Evolutionary conservation across 2,329 filamentous ascomycete species (phyloP), one percentile per base, ranked within the genome.

Genomic region (Penicillium sp.): DNA sequence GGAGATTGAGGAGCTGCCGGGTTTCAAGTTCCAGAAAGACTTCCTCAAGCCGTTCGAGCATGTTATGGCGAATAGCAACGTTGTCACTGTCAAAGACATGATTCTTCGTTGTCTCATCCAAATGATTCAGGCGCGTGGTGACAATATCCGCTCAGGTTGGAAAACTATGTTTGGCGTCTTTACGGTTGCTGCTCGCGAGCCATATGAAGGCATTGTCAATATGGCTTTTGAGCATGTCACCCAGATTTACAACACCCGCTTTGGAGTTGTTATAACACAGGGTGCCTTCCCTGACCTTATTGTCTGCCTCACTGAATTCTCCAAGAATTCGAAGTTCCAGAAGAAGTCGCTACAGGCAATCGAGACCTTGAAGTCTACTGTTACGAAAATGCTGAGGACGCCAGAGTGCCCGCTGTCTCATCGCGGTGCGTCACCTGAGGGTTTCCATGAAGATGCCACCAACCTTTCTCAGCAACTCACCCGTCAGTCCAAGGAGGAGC

Each of bases 1-100:
- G 86, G 93, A 98, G 69, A 89, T 97, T 53, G 93, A 95, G 66
- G 93, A 99, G 68, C 72, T 99, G 59, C 88, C 93, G 1, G 93
- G 94, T 63, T 99, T 99, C 80, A 97, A 97, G 69, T 99, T 99
- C 65, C 93, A 99, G 63, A 99, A 99, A 67, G 91, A 99, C 66
- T 98, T 99, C 68, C 73, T 98, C 47, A 97, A 96, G 70, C 93
- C 94, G 0, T 99, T 98, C 61, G 91, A 98, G 72, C 88, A 97
- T 67, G 89, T 99, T 60, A 88, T 98, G 74, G 84, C 87, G 50
- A 97, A 98, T 66, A 93, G 89, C 37, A 88, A 77, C 56, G 88
- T 93, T 55, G 83, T 95, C n/a, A 83, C 87, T 0, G 93, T 99
- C 61, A 98, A 98, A 70, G 93, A 99, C 61, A 91, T 98, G 85